These are phyloP conservation scores for Venturia oleaginea DNA, from an alignment of 2,329 filamentous ascomycete genomes.

Conservation along the genomic window DNA sequence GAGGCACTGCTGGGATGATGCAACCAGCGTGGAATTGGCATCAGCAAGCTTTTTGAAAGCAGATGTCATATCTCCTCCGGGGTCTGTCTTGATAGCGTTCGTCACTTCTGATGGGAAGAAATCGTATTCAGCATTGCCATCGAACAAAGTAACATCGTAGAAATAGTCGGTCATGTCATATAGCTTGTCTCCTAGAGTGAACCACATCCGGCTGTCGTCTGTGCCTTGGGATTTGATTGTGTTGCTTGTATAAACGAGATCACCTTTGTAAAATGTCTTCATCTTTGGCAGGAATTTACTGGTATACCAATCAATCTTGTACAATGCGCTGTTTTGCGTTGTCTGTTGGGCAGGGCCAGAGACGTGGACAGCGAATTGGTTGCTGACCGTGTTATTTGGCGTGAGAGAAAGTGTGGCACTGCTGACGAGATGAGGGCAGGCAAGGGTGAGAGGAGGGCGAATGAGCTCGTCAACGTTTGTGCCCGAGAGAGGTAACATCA, in stretches of 20 bases:
- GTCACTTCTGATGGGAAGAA: slow-evolving; percentile 66
- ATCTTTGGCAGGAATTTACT: slow-evolving; percentile 67
- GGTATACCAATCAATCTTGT: slow-evolving; percentile 66
- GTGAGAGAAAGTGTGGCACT: slow-evolving; percentile 46
- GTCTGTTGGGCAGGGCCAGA: slow-evolving; percentile 54
- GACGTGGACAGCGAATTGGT: slow-evolving; percentile 49
- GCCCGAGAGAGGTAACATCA: slow-evolving; percentile 74
- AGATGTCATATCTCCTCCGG: slow-evolving; percentile 68
- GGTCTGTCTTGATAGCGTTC: slow-evolving; percentile 61
- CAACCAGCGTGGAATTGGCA: slow-evolving; percentile 43
- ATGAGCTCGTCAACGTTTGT: slow-evolving; percentile 79
- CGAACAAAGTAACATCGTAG: slow-evolving; percentile 54
- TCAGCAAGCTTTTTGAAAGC: slow-evolving; percentile 45
- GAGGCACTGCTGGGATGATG: slow-evolving; percentile 71
- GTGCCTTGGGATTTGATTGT: slow-evolving; percentile 57
- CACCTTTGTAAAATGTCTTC: slow-evolving; percentile 76
- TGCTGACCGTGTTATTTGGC: slow-evolving; percentile 54
- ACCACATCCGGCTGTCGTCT: slow-evolving; percentile 64
- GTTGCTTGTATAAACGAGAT: slow-evolving; percentile 61
- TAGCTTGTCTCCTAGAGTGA: slow-evolving; percentile 63
- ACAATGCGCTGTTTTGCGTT: slow-evolving; percentile 49
- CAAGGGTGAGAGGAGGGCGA: slow-evolving; percentile 61
- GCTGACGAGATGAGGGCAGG: slow-evolving; percentile 65
- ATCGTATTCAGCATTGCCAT: slow-evolving; percentile 47
- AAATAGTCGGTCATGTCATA: slow-evolving; percentile 94